Evolutionary conservation across 768 basidiomycete species (phyloP).

Genomic region (Chiua virens): DNA sequence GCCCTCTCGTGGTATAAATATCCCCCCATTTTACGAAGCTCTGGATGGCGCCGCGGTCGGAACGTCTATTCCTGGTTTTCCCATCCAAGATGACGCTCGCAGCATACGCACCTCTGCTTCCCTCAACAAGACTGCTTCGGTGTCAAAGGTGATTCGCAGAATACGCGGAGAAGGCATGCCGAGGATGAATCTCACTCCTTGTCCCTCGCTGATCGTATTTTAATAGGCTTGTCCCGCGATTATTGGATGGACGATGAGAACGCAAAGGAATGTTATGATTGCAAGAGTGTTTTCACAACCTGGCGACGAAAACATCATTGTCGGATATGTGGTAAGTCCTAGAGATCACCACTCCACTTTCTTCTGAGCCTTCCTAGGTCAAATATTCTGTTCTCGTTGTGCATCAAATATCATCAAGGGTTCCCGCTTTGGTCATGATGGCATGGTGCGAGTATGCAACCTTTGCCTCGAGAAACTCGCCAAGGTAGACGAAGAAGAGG

Average conservation of each 20-base stretch:
- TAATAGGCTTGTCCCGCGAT: constrained; percentile 78
- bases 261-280: constrained; percentile 94
- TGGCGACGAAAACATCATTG: constrained; percentile 98
- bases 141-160: constrained; percentile 87
- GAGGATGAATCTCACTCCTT: constrained; percentile 1
- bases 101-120: constrained; percentile 78
- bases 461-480: constrained; percentile 91
- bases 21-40: constrained; percentile 54
- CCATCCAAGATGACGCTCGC: constrained; percentile 87
- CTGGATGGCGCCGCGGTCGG: constrained; percentile 60
- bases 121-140: constrained; percentile 74
- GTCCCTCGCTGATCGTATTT: constrained; percentile 6
- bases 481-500: constrained; percentile 85
- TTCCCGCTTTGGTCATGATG: constrained; percentile 87
- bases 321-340: constrained; percentile 81
- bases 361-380: constrained; percentile 51
- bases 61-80: constrained; percentile 87
- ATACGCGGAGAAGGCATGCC: constrained; percentile 83
- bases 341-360: background rate
- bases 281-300: constrained; percentile 89
- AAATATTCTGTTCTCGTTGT: constrained; percentile 97
- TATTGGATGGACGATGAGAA: constrained; percentile 99
- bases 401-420: constrained; percentile 97
- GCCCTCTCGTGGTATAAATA: constrained; percentile 49
- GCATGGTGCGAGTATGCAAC: constrained; percentile 96